A percentile compares a stretch with the other conserved stretches of the same genome.
These are phyloP conservation scores for Geranium incanum DNA, from an alignment of 441 rosid species.

Conservation along the genomic window DNA sequence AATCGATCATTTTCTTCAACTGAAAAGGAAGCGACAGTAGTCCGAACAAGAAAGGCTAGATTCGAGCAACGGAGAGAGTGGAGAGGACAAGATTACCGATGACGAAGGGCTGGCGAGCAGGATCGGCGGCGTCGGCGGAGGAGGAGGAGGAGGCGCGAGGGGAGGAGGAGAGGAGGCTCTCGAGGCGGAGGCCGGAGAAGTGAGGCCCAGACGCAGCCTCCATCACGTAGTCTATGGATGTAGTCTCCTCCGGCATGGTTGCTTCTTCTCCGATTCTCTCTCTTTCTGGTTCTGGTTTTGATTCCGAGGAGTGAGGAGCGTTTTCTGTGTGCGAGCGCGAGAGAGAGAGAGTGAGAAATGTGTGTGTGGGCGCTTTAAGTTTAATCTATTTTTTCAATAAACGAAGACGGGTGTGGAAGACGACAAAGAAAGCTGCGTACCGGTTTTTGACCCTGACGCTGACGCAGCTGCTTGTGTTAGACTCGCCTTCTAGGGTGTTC, in stretches of 20 bases:
- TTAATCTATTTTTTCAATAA: background rate
- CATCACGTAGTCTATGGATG: conserved; percentile 72
- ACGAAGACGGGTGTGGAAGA: background rate
- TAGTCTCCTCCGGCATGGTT: conserved; percentile 47
- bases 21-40: background rate
- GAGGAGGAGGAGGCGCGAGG: conserved; percentile 33
- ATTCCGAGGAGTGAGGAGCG: background rate
- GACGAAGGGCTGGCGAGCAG: conserved; percentile 71
- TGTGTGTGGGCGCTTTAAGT: background rate
- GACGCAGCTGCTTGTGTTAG: background rate
- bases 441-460: background rate
- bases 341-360: background rate
- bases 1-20: background rate
- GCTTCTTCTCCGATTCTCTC: background rate
- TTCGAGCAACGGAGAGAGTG: background rate
- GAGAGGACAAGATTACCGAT: conserved; percentile 42
- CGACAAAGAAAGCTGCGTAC: background rate
- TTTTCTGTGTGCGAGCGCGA: background rate
- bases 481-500: background rate
- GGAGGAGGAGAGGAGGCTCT: conserved; percentile 45
- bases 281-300: background rate
- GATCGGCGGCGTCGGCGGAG: conserved; percentile 29
- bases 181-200: conserved; percentile 91
- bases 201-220: conserved; percentile 95
- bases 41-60: background rate